Evolutionary conservation across 129 eudicot genomes (phyloP).

Genomic region (Tanacetum coccineum): DNA sequence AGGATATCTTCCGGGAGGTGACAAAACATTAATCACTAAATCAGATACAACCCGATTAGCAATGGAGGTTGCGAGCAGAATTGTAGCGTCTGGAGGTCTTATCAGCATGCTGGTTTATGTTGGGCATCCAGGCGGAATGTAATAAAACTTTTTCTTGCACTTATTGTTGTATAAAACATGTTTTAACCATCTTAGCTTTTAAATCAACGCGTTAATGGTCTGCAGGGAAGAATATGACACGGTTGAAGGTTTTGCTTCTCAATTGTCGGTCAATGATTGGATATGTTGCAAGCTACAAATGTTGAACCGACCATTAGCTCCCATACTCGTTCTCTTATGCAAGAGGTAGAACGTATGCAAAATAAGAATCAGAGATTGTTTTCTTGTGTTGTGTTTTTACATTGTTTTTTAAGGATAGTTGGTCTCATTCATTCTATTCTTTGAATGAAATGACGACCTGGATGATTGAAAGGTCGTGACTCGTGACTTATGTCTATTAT

Average conservation of each 20-base stretch:
- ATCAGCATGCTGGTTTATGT: slow-evolving; percentile 80
- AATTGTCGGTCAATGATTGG: slow-evolving; percentile 64
- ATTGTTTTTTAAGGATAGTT: too few relatives aligned
- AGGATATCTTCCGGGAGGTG: slow-evolving; percentile 98
- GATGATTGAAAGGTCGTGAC: too few relatives aligned
- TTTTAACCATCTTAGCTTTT: not conserved
- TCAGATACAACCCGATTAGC: slow-evolving; percentile 70
- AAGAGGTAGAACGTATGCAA: slow-evolving; percentile 33
- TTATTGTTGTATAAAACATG: not conserved
- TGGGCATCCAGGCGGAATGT: slow-evolving; percentile 97
- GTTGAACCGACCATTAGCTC: slow-evolving; percentile 78
- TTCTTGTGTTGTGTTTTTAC: too few relatives aligned
- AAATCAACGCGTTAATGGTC: slow-evolving; percentile 1
- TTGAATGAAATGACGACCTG: too few relatives aligned
- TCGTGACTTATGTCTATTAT: too few relatives aligned
- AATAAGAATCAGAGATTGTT: too few relatives aligned
- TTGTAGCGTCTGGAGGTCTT: slow-evolving; percentile 71
- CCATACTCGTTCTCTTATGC: slow-evolving; percentile 56
- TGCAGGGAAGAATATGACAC: slow-evolving; percentile 83
- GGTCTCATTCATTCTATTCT: too few relatives aligned
- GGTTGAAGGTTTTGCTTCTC: slow-evolving; percentile 64
- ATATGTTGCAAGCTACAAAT: slow-evolving; percentile 77
- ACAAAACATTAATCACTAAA: slow-evolving; percentile 67
- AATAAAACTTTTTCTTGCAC: not conserved
- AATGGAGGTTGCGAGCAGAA: slow-evolving; percentile 69